Evolutionary conservation across 768 basidiomycete species (phyloP), one percentile per base, ranked within the genome.

Genomic region (Russula brevipes): DNA sequence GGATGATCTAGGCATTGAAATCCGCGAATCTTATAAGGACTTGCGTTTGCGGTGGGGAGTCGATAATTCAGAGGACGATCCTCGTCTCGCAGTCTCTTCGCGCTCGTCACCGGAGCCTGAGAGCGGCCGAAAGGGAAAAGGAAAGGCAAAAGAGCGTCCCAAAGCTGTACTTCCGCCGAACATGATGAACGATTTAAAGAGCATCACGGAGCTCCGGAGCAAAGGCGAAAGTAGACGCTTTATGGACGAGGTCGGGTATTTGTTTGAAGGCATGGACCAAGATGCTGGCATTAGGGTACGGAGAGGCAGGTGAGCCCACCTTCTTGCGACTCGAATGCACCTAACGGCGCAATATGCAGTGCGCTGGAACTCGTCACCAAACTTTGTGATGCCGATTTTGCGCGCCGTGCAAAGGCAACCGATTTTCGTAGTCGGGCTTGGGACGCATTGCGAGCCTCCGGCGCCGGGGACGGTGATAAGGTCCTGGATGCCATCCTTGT

Each of bases 151-250:
- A 52, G 64, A 51, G 19, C 54, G 54, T 10, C 69, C 69, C 36
- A 70, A 69, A 5, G 66, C 65, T 0, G 66, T 73, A 0, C 73
- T 85, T n/a, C 76, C 85, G 1, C 70, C 73, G 14, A 83, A 82
- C 12, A 82, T 86, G 82, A 84, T 84, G 78, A 88, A 89, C 66
- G 85, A 88, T 39, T 70, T 89, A 54, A 88, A 87, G 73, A 90
- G 88, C 63, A 89, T 92, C 49, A 87, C 88, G 0, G 91, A 93
- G 66, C 77, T 93, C 44, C 76, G 90, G 60, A 88, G 82, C 69
- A 89, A 89, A 71, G 91, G 91, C 12, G 89, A 93, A 74, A 85
- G 79, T 58, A 78, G 91, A 65, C 77, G 89, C 16, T 93, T 93
- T 70, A 72, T 91, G 47, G 91, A 94, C 64, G 91, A 92, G 69